Evolutionary conservation across 169 alveolate species (phyloP), one percentile per base, ranked within the genome.

Genomic region (Eimeria sp.): DNA sequence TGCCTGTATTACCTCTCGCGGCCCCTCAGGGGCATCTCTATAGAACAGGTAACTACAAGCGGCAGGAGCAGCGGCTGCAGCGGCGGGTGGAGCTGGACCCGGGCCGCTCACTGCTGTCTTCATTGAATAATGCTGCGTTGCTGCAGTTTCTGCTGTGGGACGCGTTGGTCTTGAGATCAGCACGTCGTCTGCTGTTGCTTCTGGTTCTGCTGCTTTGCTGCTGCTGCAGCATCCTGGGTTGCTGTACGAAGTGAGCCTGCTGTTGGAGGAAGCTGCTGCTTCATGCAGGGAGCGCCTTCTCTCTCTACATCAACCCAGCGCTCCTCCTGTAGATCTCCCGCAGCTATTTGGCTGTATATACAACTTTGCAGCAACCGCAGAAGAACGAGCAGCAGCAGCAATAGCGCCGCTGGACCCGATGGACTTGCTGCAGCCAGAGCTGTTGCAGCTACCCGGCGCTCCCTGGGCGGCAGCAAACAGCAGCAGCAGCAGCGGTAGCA

Each of bases 161-260:
- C 40, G 40, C 40, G 40, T 34, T 34, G 40, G 40, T 34, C 0
- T 34, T 34, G 40, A 34, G 40, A 34, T 34, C 40, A n/a, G 27
- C 25, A 27, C 25, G 40, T 22, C 25, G 11, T 25, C 20, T 67
- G 78, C 3, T 67, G 7, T 9, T 73, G 57, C 40, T 73, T 73
- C 51, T 30, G 58, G 20, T 54, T 1, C 61, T 54, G 10, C 61
- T 54, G 61, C 61, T 54, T 14, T 54, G 61, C 61, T 30, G 84
- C n/a, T 14, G 84, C 47, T 63, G 89, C 90, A 91, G 95, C 95
- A 91, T 91, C 95, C 95, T 20, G 95, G 90, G 43, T 63, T 91
- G 49, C 34, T 91, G 76, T 83, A 91, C 47, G 89, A 91, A 58
- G 80, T 91, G 40, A 91, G 95, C 82, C 34, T 34, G 45, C 30